phyloP scores from a whole-genome alignment of 208 protist genomes.

The Acanthamoeba quina region DNA sequence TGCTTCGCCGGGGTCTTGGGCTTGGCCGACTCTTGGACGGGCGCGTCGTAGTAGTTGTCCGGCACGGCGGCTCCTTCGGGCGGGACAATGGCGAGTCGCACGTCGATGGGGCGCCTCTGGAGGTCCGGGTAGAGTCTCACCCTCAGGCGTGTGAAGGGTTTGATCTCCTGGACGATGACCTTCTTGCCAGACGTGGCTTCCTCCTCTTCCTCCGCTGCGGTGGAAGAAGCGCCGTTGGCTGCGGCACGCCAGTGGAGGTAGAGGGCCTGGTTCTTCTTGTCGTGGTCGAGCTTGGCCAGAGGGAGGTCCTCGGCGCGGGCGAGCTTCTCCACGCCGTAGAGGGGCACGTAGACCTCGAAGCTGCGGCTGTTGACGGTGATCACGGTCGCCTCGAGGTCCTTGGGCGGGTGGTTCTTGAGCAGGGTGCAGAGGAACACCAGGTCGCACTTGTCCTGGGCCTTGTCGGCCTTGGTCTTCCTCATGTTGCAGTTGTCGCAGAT shows the following conservation, averaged over 20 bases:
- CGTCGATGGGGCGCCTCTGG: conserved; percentile 63
- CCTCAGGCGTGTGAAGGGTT: conserved; percentile 69
- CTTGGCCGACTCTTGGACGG: background rate
- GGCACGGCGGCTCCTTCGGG: background rate
- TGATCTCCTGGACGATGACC: conserved; percentile 56
- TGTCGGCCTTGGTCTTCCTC: conserved; percentile 72
- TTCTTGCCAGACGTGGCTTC: background rate
- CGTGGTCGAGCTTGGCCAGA: conserved; percentile 61
- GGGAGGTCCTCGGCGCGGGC: conserved; percentile 54
- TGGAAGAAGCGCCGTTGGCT: background rate
- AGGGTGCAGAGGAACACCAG: conserved; percentile 74
- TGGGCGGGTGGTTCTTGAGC: conserved; percentile 67
- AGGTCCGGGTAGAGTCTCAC: conserved; percentile 70
- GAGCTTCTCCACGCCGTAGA: conserved; percentile 70
- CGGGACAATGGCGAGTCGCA: conserved; percentile 24
- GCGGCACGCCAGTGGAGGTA: conserved; percentile 51
- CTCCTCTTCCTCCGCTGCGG: background rate
- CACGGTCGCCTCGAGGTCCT: conserved; percentile 65
- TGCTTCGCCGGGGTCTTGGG: conserved; percentile 49
- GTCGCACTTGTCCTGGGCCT: conserved; percentile 76
- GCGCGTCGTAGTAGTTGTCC: conserved; percentile 37
- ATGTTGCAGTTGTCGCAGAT: conserved; percentile 71
- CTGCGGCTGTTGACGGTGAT: conserved; percentile 37
- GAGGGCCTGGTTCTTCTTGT: conserved; percentile 62
- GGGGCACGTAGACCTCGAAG: conserved; percentile 69